Conservation (phyloP, 2,329 filamentous ascomycete species). For the Xylariaceae sp. region DNA sequence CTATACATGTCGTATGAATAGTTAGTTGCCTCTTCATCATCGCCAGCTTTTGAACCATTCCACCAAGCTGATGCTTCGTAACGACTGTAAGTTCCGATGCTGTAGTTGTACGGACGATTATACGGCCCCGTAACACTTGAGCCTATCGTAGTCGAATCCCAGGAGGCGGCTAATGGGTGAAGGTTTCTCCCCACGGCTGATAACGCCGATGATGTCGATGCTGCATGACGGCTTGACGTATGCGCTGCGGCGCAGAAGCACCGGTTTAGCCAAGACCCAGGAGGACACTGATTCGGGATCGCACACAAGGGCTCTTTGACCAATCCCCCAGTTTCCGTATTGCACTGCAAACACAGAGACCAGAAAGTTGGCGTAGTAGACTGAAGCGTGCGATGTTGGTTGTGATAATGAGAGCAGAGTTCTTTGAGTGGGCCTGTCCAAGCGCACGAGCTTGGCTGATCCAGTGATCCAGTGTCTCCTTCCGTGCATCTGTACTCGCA, state of each 20-base stretch:
- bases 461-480: conserved; percentile 14
- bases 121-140: conserved; percentile 14
- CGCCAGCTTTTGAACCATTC: conserved; percentile 10
- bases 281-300: conserved; percentile 14
- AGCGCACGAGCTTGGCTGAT: conserved; percentile 19
- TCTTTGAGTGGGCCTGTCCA: conserved; percentile 27
- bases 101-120: conserved; percentile 8
- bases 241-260: conserved; percentile 21
- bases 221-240: conserved; percentile 13
- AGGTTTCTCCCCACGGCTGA: conserved; percentile 25
- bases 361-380: conserved; percentile 13
- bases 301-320: conserved; percentile 12
- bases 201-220: conserved; percentile 20
- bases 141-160: conserved; percentile 12
- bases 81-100: conserved; percentile 5
- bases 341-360: conserved; percentile 24
- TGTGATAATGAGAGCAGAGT: conserved; percentile 24
- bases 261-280: conserved; percentile 21
- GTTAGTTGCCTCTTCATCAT: background rate
- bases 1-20: background rate
- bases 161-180: conserved; percentile 17
- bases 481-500: conserved; percentile 23
- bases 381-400: conserved; percentile 23
- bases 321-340: conserved; percentile 10
- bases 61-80: conserved; percentile 13